Evolutionary conservation across 345 rosid genomes (phyloP).

Genomic region (Erodium maritimum): DNA sequence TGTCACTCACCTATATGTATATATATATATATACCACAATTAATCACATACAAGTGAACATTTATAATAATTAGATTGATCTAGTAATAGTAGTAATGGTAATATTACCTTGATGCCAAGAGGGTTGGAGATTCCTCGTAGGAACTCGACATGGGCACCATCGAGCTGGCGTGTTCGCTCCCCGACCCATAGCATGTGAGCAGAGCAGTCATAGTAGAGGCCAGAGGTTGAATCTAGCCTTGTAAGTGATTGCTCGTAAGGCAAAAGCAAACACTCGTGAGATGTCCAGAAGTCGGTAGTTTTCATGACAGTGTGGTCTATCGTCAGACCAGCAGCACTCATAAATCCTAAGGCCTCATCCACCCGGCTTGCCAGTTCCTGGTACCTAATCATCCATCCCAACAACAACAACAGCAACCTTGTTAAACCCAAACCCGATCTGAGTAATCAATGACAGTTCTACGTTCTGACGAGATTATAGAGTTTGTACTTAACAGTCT

Average conservation of each 20-base stretch:
- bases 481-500: background rate
- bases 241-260: constrained; percentile 51
- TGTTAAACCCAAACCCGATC: background rate
- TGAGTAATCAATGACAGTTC: no score
- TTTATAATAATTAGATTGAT: background rate
- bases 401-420: constrained; percentile 4
- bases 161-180: constrained; percentile 54
- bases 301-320: constrained; percentile 47
- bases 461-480: no score
- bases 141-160: constrained; percentile 54
- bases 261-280: constrained; percentile 52
- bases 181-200: constrained; percentile 60
- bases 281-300: constrained; percentile 63
- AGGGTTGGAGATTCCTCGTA: constrained; percentile 52
- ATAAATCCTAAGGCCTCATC: constrained; percentile 63
- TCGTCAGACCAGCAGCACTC: constrained; percentile 49
- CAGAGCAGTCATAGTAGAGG: no score
- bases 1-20: constrained; percentile 41
- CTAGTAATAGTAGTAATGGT: background rate
- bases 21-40: no score
- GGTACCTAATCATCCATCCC: constrained; percentile 41
- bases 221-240: constrained; percentile 50
- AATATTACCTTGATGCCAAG: constrained; percentile 41
- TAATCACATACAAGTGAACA: constrained; percentile 8
- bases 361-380: constrained; percentile 40